Conservation (phyloP, 148 eudicot genomes). For the Fagopyrum esculentum region DNA sequence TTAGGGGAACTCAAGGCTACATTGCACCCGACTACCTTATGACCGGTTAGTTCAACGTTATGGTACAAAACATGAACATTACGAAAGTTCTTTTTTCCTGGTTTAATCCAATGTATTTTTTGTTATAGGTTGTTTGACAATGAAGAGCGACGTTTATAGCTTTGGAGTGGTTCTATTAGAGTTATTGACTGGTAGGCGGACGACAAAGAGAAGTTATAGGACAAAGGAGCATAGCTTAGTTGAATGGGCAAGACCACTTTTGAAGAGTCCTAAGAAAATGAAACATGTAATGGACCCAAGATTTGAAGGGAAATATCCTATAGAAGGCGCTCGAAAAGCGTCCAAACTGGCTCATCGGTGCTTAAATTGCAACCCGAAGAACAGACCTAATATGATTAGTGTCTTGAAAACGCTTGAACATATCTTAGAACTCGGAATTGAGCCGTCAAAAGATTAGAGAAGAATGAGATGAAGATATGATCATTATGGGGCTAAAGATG, state of each 20-base stretch:
- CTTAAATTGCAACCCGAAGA: conserved; percentile 7
- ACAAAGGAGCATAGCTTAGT: conserved; percentile 39
- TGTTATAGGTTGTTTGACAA: conserved; percentile 44
- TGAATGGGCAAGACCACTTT: conserved; percentile 55
- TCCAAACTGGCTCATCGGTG: conserved; percentile 16
- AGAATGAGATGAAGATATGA: neutral
- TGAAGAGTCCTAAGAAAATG: conserved; percentile 40
- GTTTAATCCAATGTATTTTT: neutral
- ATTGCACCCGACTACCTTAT: conserved; percentile 19
- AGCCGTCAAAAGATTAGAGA: neutral
- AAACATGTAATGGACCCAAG: conserved; percentile 46
- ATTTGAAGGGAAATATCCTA: conserved; percentile 59
- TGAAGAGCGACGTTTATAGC: conserved; percentile 62
- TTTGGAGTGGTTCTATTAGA: conserved; percentile 62
- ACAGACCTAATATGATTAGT: conserved; percentile 8
- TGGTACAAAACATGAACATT: neutral
- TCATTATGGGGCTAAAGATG: neutral
- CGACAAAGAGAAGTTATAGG: conserved; percentile 44
- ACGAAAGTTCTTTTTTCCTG: neutral
- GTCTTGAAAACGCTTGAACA: conserved; percentile 14
- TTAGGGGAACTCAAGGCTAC: conserved; percentile 16
- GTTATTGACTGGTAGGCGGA: conserved; percentile 43
- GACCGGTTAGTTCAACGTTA: conserved; percentile 13
- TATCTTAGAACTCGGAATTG: neutral
- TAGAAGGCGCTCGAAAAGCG: conserved; percentile 11